Evolutionary conservation across 306 rosid genomes (phyloP).

Genomic region (Coriaria nepalensis): DNA sequence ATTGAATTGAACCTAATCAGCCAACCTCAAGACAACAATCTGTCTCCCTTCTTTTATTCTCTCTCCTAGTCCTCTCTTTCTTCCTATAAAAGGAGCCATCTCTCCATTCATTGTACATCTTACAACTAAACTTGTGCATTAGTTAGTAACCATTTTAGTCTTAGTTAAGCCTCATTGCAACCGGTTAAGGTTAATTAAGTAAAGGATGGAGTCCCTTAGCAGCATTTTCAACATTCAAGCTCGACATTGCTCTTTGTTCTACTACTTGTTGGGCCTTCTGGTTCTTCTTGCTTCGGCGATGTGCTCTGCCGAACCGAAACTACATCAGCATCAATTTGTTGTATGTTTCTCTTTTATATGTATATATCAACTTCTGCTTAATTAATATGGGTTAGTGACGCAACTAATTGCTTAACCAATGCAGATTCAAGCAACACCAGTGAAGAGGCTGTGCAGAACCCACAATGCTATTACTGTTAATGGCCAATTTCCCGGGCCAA

Average conservation of each 20-base stretch:
- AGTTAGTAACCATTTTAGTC: too few relatives aligned
- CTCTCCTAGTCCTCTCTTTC: too few relatives aligned
- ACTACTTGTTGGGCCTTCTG: constrained; percentile 24
- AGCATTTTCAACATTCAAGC: constrained; percentile 6
- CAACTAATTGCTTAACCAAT: not conserved
- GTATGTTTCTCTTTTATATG: constrained; percentile 20
- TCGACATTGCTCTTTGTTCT: constrained; percentile 7
- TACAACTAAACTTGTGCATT: too few relatives aligned
- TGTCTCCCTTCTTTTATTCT: too few relatives aligned
- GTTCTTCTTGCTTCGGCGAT: constrained; percentile 33
- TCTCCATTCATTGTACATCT: too few relatives aligned
- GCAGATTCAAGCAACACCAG: constrained; percentile 69
- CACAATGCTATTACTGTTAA: constrained; percentile 58
- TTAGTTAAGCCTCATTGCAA: too few relatives aligned
- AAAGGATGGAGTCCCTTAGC: constrained; percentile 4
- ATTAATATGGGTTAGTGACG: constrained; percentile 8
- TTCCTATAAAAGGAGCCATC: too few relatives aligned
- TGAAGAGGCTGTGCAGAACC: constrained; percentile 92
- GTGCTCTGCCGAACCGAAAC: constrained; percentile 31
- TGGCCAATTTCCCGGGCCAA: constrained; percentile 75
- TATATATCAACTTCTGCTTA: not conserved
- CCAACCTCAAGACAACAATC: too few relatives aligned
- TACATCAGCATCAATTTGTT: constrained; percentile 49
- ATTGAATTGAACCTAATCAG: too few relatives aligned
- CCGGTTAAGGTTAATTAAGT: too few relatives aligned